These are phyloP conservation scores for Penicillium frequentans DNA, from an alignment of 2,329 filamentous ascomycete genomes.

Conservation along the genomic window DNA sequence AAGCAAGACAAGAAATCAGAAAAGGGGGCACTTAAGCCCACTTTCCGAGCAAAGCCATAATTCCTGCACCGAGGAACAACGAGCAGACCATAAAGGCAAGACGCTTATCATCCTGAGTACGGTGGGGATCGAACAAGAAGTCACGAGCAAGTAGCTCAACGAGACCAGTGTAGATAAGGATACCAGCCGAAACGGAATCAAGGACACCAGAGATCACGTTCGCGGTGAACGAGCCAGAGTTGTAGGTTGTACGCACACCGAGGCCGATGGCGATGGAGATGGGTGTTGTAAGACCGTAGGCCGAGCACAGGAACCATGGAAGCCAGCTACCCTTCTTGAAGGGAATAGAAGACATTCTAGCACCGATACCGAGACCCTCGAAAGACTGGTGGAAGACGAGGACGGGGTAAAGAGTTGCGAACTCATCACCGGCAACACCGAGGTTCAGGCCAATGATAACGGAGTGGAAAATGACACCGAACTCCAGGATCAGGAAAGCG, in stretches of 20 bases:
- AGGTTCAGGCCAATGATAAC: conserved; percentile 65
- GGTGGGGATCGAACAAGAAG: conserved; percentile 51
- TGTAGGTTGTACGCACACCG: conserved; percentile 47
- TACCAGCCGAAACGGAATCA: conserved; percentile 50
- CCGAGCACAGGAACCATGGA: conserved; percentile 51
- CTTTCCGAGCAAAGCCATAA: conserved; percentile 54
- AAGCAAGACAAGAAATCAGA: neutral
- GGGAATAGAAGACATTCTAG: conserved; percentile 58
- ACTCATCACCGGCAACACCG: conserved; percentile 59
- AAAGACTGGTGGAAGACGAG: conserved; percentile 65
- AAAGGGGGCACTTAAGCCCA: conserved; percentile 41
- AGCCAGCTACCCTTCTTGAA: conserved; percentile 49
- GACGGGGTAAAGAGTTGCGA: conserved; percentile 59
- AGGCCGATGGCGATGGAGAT: conserved; percentile 51
- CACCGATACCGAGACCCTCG: conserved; percentile 63
- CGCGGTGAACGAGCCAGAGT: conserved; percentile 43
- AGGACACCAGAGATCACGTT: conserved; percentile 49
- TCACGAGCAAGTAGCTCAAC: conserved; percentile 53
- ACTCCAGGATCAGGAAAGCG: conserved; percentile 53
- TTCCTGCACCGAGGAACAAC: conserved; percentile 40
- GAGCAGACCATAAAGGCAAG: conserved; percentile 46
- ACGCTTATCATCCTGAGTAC: conserved; percentile 40
- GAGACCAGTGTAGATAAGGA: conserved; percentile 52
- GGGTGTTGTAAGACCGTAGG: conserved; percentile 55
- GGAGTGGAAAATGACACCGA: conserved; percentile 64